These are phyloP conservation scores for Haplographium delicatum DNA, from an alignment of 495 filamentous ascomycete genomes.

Conservation along the genomic window DNA sequence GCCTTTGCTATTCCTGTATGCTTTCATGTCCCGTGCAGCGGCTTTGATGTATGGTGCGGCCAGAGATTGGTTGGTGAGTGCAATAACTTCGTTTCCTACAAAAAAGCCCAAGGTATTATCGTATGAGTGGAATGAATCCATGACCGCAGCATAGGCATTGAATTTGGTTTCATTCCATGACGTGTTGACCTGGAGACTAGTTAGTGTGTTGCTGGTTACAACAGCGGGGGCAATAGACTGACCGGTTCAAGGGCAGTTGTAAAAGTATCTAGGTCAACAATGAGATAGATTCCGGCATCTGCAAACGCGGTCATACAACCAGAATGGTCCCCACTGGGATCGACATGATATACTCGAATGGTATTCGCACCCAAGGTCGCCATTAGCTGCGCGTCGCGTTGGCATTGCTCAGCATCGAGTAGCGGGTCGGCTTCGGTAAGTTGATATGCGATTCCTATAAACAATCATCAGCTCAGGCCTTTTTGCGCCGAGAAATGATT, in stretches of 20 bases:
- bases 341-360: constrained; percentile 88
- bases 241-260: constrained; percentile 71
- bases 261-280: constrained; percentile 83
- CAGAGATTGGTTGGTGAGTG: constrained; percentile 49
- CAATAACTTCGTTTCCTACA: constrained; percentile 82
- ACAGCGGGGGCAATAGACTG: constrained; percentile 22
- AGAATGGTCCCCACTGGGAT: constrained; percentile 60
- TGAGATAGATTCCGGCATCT: constrained; percentile 71
- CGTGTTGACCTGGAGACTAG: constrained; percentile 36
- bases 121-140: constrained; percentile 74
- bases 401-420: constrained; percentile 68
- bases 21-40: constrained; percentile 74
- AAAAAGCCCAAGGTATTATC: constrained; percentile 80
- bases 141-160: constrained; percentile 59
- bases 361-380: constrained; percentile 73
- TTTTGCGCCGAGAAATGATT: background rate
- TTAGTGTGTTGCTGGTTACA: constrained; percentile 2
- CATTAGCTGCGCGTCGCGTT: constrained; percentile 73
- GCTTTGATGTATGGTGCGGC: constrained; percentile 81
- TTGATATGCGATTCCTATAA: constrained; percentile 66
- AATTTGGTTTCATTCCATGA: constrained; percentile 69
- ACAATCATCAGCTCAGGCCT: constrained; percentile 12
- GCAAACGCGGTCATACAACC: constrained; percentile 67
- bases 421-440: constrained; percentile 67
- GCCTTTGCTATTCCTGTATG: constrained; percentile 68